These are phyloP conservation scores for Phytophthora nicotianae DNA, from an alignment of 352 stramenopile genomes.

Conservation along the genomic window DNA sequence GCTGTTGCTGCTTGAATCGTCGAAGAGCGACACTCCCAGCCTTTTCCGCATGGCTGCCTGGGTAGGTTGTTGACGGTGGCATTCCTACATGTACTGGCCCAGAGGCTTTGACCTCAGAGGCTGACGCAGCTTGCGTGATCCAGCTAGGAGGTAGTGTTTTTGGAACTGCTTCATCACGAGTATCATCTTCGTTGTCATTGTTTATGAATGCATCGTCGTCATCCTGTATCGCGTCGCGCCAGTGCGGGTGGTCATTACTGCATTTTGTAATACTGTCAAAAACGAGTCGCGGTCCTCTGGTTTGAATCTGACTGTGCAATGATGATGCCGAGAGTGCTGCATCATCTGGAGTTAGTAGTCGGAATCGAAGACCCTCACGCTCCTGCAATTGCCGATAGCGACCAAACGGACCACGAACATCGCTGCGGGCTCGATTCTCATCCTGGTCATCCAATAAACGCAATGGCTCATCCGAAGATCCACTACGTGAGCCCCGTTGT, in stretches of 20 bases:
- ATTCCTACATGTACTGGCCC: slow-evolving; percentile 7
- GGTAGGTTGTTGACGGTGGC: slow-evolving; percentile 7
- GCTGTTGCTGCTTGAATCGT: slow-evolving; percentile 22
- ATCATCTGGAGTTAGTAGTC: slow-evolving; percentile 21
- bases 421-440: slow-evolving; percentile 1
- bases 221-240: slow-evolving; percentile 4
- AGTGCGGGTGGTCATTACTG: slow-evolving; percentile 9
- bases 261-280: slow-evolving; percentile 24
- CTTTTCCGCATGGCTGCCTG: slow-evolving; percentile 3
- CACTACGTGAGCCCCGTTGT: neutral
- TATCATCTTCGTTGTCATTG: slow-evolving; percentile 11
- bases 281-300: slow-evolving; percentile 22
- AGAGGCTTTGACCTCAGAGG: slow-evolving; percentile 6
- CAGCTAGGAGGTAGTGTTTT: neutral
- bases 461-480: neutral
- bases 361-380: slow-evolving; percentile 32
- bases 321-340: slow-evolving; percentile 13
- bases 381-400: slow-evolving; percentile 31
- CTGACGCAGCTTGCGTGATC: neutral
- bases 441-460: slow-evolving; percentile 4
- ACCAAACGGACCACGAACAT: slow-evolving; percentile 2
- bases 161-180: slow-evolving; percentile 9
- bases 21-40: neutral
- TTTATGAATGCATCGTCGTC: slow-evolving; percentile 4
- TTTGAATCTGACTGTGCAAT: slow-evolving; percentile 12